Evolutionary conservation across 2,329 filamentous ascomycete species (phyloP).

Genomic region (Rutstroemia sp.): DNA sequence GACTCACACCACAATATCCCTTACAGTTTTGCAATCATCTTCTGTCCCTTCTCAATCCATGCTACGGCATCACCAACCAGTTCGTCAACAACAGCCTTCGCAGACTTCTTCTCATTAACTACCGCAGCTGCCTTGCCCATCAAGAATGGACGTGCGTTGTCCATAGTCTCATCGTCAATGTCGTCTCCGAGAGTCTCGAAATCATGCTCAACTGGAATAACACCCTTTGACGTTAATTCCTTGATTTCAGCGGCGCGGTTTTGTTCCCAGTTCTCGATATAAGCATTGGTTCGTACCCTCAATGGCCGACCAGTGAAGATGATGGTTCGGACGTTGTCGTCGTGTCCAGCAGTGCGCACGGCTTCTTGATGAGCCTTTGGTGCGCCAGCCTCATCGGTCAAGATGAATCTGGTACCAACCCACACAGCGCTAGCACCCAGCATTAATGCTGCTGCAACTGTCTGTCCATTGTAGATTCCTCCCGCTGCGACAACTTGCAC

Average conservation of each 20-base stretch:
- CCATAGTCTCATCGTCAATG: constrained; percentile 74
- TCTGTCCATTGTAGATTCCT: constrained; percentile 88
- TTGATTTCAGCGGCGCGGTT: constrained; percentile 88
- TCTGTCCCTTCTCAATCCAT: constrained; percentile 60
- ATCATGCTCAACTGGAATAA: constrained; percentile 90
- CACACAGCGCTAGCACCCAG: constrained; percentile 89
- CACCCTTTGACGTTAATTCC: constrained; percentile 79
- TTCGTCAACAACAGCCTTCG: constrained; percentile 90
- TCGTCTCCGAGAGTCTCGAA: constrained; percentile 72
- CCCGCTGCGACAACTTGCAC: constrained; percentile 92
- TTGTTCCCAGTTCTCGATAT: constrained; percentile 90
- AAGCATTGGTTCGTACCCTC: constrained; percentile 86
- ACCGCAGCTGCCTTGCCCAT: constrained; percentile 98
- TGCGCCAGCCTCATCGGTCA: constrained; percentile 89
- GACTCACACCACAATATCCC: too few species aligned
- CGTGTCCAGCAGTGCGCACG: constrained; percentile 82
- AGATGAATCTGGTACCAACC: constrained; percentile 94
- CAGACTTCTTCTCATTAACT: constrained; percentile 84
- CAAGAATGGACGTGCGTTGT: constrained; percentile 82
- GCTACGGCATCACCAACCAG: constrained; percentile 76
- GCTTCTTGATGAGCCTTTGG: constrained; percentile 93
- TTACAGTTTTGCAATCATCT: constrained; percentile 63
- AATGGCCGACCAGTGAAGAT: constrained; percentile 97
- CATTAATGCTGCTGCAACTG: constrained; percentile 83
- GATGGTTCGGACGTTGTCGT: constrained; percentile 94